Percentiles rank a stretch among this genome's conserved stretches.
Conservation (phyloP, 257 asterid species). For the Hygrophila difformis region DNA sequence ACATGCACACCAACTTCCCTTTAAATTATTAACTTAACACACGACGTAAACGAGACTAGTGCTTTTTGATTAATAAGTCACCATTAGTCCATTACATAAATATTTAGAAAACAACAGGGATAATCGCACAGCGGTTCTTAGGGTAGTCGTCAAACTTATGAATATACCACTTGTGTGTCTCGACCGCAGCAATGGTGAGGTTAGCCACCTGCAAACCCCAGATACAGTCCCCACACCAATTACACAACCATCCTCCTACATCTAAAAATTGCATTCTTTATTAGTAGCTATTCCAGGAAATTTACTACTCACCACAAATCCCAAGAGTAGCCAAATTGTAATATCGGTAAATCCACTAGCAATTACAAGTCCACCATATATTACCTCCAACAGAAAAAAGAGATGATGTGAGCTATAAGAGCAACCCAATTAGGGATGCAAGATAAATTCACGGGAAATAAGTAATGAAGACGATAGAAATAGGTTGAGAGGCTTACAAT, state of each 20-base stretch:
- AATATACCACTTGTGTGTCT: constrained; percentile 78
- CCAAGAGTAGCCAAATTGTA: constrained; percentile 64
- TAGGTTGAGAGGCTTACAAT: constrained; percentile 34
- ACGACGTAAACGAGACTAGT: too few species aligned
- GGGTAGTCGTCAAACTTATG: constrained; percentile 80
- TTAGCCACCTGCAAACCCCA: constrained; percentile 58
- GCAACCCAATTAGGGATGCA: neutral
- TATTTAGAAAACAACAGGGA: constrained; percentile 54
- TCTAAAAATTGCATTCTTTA: neutral
- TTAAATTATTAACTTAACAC: too few species aligned
- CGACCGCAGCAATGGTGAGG: constrained; percentile 68
- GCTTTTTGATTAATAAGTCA: too few species aligned
- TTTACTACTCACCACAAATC: constrained; percentile 51
- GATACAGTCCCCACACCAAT: neutral
- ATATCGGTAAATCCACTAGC: constrained; percentile 69
- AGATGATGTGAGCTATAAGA: neutral
- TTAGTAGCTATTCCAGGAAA: neutral
- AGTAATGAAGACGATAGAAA: constrained; percentile 2
- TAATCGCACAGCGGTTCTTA: constrained; percentile 42
- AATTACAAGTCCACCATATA: constrained; percentile 70
- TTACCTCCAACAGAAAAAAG: constrained; percentile 40
- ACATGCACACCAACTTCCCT: too few species aligned
- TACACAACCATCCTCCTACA: neutral
- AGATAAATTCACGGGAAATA: neutral
- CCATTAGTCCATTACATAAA: too few species aligned